These are phyloP conservation scores for Sporothrix schenckii DNA, from an alignment of 2,329 filamentous ascomycete species.

Conservation along the genomic window DNA sequence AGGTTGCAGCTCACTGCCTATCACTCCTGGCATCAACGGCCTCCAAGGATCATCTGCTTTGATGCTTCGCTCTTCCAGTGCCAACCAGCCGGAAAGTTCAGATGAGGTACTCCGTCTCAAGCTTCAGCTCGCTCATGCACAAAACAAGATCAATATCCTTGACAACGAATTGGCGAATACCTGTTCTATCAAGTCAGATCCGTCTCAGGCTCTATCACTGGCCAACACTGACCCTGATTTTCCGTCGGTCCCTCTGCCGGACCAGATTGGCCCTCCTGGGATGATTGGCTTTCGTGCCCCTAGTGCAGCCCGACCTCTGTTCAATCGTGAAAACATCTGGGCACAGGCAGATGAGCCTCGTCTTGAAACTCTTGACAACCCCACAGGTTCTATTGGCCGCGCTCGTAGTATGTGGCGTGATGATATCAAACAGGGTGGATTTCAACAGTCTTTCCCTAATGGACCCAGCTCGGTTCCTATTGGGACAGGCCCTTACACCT, in stretches of 20 bases:
- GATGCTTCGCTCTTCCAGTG: constrained; percentile 58
- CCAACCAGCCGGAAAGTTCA: constrained; percentile 49
- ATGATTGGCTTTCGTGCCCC: constrained; percentile 35
- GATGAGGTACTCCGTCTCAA: constrained; percentile 70
- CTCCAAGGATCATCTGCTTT: constrained; percentile 52
- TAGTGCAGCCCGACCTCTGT: constrained; percentile 45
- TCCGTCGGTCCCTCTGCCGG: constrained; percentile 29
- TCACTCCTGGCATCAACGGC: constrained; percentile 63
- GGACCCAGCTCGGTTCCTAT: constrained; percentile 39
- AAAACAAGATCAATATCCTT: constrained; percentile 70
- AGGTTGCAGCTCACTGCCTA: constrained; percentile 62
- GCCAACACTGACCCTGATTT: constrained; percentile 47
- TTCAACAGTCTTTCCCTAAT: constrained; percentile 40
- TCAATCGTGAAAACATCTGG: constrained; percentile 56
- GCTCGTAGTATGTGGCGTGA: constrained; percentile 32
- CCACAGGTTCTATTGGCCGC: constrained; percentile 45
- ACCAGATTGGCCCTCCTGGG: constrained; percentile 31
- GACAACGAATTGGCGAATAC: constrained; percentile 69
- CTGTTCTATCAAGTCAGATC: constrained; percentile 61
- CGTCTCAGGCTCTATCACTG: constrained; percentile 57
- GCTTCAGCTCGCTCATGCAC: constrained; percentile 70
- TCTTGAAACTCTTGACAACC: constrained; percentile 60
- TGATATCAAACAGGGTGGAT: constrained; percentile 49
- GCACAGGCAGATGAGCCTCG: constrained; percentile 56
- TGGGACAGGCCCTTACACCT: constrained; percentile 40